A percentile compares a stretch with the other conserved stretches of the same genome.
These are phyloP conservation scores for Fusarium sp. DNA, from an alignment of 2,329 filamentous ascomycete species.

Conservation along the genomic window DNA sequence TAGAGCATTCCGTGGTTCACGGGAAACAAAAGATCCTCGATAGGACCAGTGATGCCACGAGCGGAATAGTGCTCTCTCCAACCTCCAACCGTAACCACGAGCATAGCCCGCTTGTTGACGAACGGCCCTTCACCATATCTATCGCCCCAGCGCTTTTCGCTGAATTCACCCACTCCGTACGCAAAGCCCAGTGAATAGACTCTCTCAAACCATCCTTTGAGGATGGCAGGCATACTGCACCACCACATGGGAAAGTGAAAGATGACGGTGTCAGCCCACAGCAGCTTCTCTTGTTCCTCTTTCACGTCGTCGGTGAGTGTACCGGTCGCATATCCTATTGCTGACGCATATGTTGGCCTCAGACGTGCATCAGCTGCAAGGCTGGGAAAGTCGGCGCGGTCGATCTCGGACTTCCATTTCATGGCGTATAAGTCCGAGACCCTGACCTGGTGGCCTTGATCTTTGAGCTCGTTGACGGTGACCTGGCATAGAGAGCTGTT, in stretches of 20 bases:
- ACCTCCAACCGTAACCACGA: constrained; percentile 2
- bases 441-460: constrained; percentile 22
- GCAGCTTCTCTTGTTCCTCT: constrained; percentile 23
- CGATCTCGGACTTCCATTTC: constrained; percentile 26
- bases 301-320: constrained; percentile 28
- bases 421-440: constrained; percentile 31
- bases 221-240: constrained; percentile 27
- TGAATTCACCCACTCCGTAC: constrained; percentile 21
- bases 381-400: constrained; percentile 17
- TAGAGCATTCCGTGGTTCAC: constrained; percentile 25
- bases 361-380: constrained; percentile 8
- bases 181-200: constrained; percentile 19
- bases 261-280: constrained; percentile 25
- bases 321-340: neutral
- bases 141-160: constrained; percentile 17
- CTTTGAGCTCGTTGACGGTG: constrained; percentile 17
- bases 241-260: constrained; percentile 32
- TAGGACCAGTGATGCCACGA: constrained; percentile 17
- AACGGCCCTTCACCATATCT: constrained; percentile 27
- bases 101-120: constrained; percentile 16
- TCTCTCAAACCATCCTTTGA: constrained; percentile 30
- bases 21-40: constrained; percentile 26
- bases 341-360: constrained; percentile 7
- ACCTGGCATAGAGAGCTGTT: constrained; percentile 17
- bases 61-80: constrained; percentile 16